Conservation (phyloP, 805 yeast species). For the Debaryomyces prosopidis region DNA sequence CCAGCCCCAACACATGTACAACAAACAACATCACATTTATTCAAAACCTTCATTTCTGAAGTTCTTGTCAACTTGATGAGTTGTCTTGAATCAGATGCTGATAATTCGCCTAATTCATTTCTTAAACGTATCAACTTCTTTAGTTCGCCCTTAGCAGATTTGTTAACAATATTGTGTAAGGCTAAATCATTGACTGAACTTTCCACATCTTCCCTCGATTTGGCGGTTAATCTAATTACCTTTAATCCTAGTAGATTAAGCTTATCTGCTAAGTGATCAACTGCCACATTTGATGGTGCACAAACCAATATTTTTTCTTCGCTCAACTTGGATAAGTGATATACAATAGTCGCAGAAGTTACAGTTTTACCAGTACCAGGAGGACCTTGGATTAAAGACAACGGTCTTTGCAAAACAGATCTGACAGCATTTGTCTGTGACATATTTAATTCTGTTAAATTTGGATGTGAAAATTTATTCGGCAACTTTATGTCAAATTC, state of each 20-base stretch:
- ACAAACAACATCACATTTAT: constrained; percentile 75
- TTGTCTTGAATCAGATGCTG: constrained; percentile 50
- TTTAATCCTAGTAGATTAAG: constrained; percentile 68
- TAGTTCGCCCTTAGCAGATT: constrained; percentile 53
- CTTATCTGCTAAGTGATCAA: constrained; percentile 82
- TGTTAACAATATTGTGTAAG: constrained; percentile 52
- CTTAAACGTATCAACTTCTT: constrained; percentile 58
- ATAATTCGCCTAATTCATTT: constrained; percentile 69
- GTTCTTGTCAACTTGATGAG: constrained; percentile 43
- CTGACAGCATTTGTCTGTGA: constrained; percentile 82
- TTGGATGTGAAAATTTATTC: constrained; percentile 57
- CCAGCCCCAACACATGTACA: constrained; percentile 94
- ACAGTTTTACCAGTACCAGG: constrained; percentile 87
- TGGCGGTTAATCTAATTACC: constrained; percentile 77
- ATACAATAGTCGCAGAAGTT: constrained; percentile 84
- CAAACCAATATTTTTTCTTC: constrained; percentile 76
- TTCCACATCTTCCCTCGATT: constrained; percentile 78
- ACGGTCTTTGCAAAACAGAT: constrained; percentile 65
- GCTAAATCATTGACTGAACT: constrained; percentile 58
- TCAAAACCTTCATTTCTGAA: constrained; percentile 52
- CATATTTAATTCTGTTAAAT: constrained; percentile 67
- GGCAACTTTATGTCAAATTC: constrained; percentile 67
- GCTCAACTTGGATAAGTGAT: constrained; percentile 65
- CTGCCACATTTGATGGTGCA: constrained; percentile 96
- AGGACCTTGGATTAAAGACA: constrained; percentile 89